A percentile compares a stretch with the other conserved stretches of the same genome.
Evolutionary conservation across 208 protist genomes (phyloP).

Genomic region (Cochliopodium minus): DNA sequence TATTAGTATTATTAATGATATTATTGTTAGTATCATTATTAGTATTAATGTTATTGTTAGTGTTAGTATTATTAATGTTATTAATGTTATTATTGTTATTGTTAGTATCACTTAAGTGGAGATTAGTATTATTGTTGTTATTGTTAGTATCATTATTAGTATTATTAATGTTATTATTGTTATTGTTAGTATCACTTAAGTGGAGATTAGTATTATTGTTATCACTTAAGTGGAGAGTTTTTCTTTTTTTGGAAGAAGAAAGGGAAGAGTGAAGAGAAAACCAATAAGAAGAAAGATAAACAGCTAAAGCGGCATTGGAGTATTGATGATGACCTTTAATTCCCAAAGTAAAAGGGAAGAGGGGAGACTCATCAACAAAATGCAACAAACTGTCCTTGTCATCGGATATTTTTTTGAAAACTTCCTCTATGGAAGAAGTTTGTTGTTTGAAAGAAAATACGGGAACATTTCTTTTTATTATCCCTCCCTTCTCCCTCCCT

Average conservation of each 20-base stretch:
- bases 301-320: background rate
- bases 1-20: too few relatives aligned
- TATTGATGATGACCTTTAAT: background rate
- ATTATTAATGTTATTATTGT: background rate
- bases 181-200: background rate
- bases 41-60: too few relatives aligned
- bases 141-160: background rate
- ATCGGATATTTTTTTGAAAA: background rate
- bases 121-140: background rate
- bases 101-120: too few relatives aligned
- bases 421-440: background rate
- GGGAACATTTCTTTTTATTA: constrained; percentile 53
- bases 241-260: background rate
- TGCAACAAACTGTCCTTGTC: background rate
- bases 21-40: too few relatives aligned
- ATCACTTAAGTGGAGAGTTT: background rate
- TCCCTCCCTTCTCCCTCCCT: constrained; percentile 69
- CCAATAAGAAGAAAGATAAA: too few relatives aligned
- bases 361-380: background rate
- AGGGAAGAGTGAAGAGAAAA: background rate
- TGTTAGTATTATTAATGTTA: too few relatives aligned
- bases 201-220: background rate
- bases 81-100: too few relatives aligned
- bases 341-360: background rate
- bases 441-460: background rate